Evolutionary conservation across 2,329 filamentous ascomycete species (phyloP), one percentile per base, ranked within the genome.

Genomic region (Aureobasidium uvarum): DNA sequence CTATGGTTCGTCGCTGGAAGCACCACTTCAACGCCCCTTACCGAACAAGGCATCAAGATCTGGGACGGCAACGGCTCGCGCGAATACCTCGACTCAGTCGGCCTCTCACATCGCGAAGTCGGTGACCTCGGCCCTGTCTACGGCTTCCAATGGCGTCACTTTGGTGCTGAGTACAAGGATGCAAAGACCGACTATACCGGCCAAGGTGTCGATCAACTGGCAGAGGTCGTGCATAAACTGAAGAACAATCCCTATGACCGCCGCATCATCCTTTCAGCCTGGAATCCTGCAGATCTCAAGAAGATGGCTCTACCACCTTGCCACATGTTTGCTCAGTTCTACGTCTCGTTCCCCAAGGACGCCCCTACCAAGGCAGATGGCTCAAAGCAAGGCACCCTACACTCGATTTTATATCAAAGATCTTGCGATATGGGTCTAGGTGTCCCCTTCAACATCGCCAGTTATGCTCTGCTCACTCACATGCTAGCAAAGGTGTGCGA

Each of bases 111-210:
- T 74, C 91, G 94, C 67, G 91, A 86, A 62, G 90, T 88, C 23
- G 95, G 95, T 69, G 95, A 99, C 74, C 83, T 99, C 0, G 95
- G 95, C 0, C 95, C 95, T 36, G 93, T 98, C 0, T 99, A 99
- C 75, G 95, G 95, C 1, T 99, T 99, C 80, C 95, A 99, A 79
- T 99, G 95, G 95, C 90, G 95, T 3, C 94, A 98, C 78, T 99
- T 99, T 73, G 95, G 95, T 59, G 95, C 95, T 5, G 87, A 92
- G 68, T 99, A 99, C 76, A 81, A 88, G 20, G 89, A 94, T 73
- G 84, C 88, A 16, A 81, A 87, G 69, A 84, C 89, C 0, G 92
- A 98, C 75, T 99, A 99, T 78, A 83, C 86, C 0, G 92, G 91
- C 0, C 83, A 96, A 75, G 95, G 95, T 20, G 91, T 97, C 18